Evolutionary conservation across 148 eudicot genomes (phyloP), one percentile per base, ranked within the genome.

Genomic region (Spergularia bocconei): DNA sequence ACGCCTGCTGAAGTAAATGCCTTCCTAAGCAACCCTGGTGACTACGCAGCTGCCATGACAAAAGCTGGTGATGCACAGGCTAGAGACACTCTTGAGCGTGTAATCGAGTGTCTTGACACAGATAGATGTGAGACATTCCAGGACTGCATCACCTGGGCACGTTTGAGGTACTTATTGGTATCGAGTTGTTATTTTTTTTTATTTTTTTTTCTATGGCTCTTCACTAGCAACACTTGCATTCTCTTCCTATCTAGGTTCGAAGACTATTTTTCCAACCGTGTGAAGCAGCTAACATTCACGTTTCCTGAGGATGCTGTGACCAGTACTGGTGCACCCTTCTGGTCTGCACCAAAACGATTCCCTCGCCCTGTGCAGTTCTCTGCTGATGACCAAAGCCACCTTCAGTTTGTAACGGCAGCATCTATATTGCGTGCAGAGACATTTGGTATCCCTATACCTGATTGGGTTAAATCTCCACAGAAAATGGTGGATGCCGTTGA

Each of bases 321-420:
- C 47, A 90, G 94, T 73, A 82, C 72, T 50, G 91, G 90, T 21
- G 77, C 86, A 11, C 88, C 84, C 57, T 90, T 90, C 77, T 90
- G 94, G 94, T 90, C 94, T 67, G 90, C 94, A 1, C 94, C 94
- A 71, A 90, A 90, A 76, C 91, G 94, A 54, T 90, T 88, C 62
- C 94, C 94, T 1, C 88, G 84, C 51, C 88, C 91, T 6, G 77
- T 90, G 76, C 83, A 88, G 76, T 90, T 88, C 77, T 88, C 94
- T 20, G 80, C 57, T 70, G 78, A 80, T 41, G 94, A 90, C 66
- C 71, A 74, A 19, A 79, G 87, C 68, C 87, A 88, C 72, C 86
- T 88, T 71, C 56, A 82, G 33, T 86, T 76, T 79, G 80, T 86
- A 16, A 75, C 75, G 79, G 87, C 91, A 6, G 91, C 85, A 61